Base-by-base conservation (phyloP, 2,329 filamentous ascomycete species). In the Boeremia lycopersici region DNA sequence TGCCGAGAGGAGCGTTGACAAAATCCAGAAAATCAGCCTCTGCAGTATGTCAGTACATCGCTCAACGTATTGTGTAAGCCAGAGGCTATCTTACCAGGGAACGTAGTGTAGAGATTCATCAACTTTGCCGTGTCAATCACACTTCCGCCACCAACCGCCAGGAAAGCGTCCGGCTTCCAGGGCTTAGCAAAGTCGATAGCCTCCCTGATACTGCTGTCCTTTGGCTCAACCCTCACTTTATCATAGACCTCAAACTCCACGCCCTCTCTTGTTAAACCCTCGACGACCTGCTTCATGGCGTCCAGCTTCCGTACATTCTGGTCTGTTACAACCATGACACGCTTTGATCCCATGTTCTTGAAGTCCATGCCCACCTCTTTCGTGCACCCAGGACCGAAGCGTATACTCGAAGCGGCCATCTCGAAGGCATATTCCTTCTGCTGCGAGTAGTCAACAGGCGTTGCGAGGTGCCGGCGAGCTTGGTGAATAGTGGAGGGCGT, bases 351-450 rank as follows among this genome's bases (percentile, higher is more conserved):
- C 81, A 99, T 83, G 73, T 99, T 98, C 77, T 87, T 89, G 64
- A 98, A 88, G 76, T 99, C 95, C 95, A 98, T 98, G 61, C 95
- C 95, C 17, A 99, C 92, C 76, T 99, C 95, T 75, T 91, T 91
- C 23, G 95, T 99, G 52, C 89, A 90, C 6, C 95, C 95, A 0
- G 91, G 91, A 0, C 95, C 95, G 68, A 98, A 99, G 11, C 95
- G 87, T 69, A 99, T 97, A 26, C 89, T 91, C 1, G 91, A 96
- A 1, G 95, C 92, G 0, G 95, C 95, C 93, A 99, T 96, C 76
- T 99, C 95, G 72, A 99, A 99, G 12, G 95, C 95, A 78, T 99
- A 99, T 75, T 99, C 95, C 74, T 96, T 96, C 69, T 92, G 85
- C 61, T 86, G 84, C 2, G 84, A 83, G 8, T 82, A 77, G 67